These are phyloP conservation scores for Fragaria vesca DNA, from an alignment of 306 rosid species.

Conservation along the genomic window DNA sequence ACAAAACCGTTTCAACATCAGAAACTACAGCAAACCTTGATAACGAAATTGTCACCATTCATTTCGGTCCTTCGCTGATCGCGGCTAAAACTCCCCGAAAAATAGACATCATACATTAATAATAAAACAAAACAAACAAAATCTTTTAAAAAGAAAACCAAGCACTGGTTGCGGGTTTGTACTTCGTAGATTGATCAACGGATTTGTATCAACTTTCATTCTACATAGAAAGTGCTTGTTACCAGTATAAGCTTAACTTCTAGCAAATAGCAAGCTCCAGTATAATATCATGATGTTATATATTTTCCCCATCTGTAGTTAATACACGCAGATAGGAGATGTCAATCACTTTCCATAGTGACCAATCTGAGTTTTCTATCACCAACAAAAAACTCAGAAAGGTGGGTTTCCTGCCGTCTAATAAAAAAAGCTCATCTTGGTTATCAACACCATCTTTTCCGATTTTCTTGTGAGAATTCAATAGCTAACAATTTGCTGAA, in stretches of 20 bases:
- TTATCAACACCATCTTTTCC: not conserved
- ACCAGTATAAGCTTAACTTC: not conserved
- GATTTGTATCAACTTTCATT: not conserved
- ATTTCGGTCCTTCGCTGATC: too few species aligned
- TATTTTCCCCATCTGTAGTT: too few species aligned
- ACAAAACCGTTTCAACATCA: too few species aligned
- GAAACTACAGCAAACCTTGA: too few species aligned
- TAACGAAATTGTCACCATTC: not conserved
- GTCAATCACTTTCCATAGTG: not conserved
- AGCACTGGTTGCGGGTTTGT: too few species aligned
- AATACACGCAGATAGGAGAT: not conserved
- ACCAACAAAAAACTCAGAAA: not conserved
- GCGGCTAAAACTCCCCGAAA: too few species aligned
- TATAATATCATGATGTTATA: not conserved
- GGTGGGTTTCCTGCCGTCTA: not conserved
- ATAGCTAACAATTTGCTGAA: not conserved
- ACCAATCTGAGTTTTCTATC: not conserved
- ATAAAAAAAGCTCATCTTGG: not conserved
- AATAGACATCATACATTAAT: too few species aligned
- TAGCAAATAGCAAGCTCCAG: not conserved
- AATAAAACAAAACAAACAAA: too few species aligned
- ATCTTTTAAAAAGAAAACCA: too few species aligned
- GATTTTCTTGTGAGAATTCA: not conserved
- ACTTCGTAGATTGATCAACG: not conserved
- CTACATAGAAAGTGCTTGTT: not conserved